Conservation (phyloP, 768 basidiomycete species). For the Clitopilus hobsonii region DNA sequence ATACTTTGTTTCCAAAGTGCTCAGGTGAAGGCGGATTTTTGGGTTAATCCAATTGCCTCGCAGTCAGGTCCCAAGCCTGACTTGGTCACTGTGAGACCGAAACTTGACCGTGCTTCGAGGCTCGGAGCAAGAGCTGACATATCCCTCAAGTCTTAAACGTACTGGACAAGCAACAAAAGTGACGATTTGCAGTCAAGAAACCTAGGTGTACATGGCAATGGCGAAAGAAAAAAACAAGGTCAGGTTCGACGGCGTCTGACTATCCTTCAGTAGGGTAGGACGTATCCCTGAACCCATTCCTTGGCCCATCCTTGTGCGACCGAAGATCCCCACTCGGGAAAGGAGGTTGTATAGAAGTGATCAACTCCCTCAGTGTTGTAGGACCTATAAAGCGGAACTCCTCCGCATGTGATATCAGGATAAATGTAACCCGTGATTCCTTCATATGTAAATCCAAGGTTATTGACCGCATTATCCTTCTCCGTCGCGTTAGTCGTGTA, state of each 20-base stretch:
- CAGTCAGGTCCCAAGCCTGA: no score
- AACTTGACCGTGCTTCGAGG: no score
- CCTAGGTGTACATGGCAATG: background rate
- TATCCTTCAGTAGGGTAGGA: slow-evolving; percentile 8
- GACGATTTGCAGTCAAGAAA: no score
- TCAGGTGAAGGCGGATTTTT: no score
- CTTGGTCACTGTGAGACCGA: no score
- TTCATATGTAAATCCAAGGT: slow-evolving; percentile 9
- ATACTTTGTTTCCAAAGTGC: no score
- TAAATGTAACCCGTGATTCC: slow-evolving; percentile 15
- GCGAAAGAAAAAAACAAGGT: background rate
- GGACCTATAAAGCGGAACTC: slow-evolving; percentile 15
- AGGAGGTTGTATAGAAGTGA: slow-evolving; percentile 21
- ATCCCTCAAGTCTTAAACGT: no score
- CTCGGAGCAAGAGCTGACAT: no score
- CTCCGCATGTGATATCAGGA: slow-evolving; percentile 6
- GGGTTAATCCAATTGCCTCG: no score
- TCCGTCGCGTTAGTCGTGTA: slow-evolving; percentile 15
- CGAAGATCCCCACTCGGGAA: slow-evolving; percentile 11
- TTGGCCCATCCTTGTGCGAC: slow-evolving; percentile 6
- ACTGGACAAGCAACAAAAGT: no score
- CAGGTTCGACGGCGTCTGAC: background rate
- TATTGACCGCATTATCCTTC: slow-evolving; percentile 8
- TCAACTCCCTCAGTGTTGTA: slow-evolving; percentile 10
- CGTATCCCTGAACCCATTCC: slow-evolving; percentile 15